phyloP scores from a whole-genome alignment of 352 stramenopile species.

The Pythium aphanidermatum region DNA sequence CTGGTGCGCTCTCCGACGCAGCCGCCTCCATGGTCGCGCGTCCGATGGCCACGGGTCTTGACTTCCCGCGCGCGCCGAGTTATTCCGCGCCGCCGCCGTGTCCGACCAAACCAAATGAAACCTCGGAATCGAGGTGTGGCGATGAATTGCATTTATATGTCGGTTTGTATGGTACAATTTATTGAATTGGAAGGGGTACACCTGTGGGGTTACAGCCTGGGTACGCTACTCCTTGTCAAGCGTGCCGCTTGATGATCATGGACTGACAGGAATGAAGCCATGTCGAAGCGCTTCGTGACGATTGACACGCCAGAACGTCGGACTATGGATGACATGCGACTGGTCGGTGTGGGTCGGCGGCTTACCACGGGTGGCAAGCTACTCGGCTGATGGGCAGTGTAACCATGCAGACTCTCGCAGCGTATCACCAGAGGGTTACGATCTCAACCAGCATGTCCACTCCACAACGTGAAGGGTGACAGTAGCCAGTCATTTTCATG shows the following conservation, averaged over 20 bases:
- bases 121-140: conserved; percentile 10
- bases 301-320: background rate
- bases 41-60: too few relatives aligned
- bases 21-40: too few relatives aligned
- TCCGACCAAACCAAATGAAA: conserved; percentile 19
- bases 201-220: conserved; percentile 1
- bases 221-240: background rate
- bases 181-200: conserved; percentile 30
- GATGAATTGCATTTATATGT: conserved; percentile 30
- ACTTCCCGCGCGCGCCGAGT: conserved; percentile 10
- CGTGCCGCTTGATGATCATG: background rate
- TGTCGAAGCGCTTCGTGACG: background rate
- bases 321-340: too few relatives aligned
- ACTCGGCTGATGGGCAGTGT: too few relatives aligned
- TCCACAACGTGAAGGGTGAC: too few relatives aligned
- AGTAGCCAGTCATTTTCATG: too few relatives aligned
- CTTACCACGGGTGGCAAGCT: too few relatives aligned
- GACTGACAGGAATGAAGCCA: background rate
- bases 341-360: too few relatives aligned
- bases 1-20: conserved; percentile 2
- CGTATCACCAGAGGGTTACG: too few relatives aligned
- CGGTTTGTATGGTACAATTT: conserved; percentile 51
- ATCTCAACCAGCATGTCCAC: too few relatives aligned
- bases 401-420: too few relatives aligned
- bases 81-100: conserved; percentile 7